Percentiles rank a stretch among this genome's conserved stretches.
phyloP scores from a whole-genome alignment of 768 basidiomycete species.

The Podaxis sp. region DNA sequence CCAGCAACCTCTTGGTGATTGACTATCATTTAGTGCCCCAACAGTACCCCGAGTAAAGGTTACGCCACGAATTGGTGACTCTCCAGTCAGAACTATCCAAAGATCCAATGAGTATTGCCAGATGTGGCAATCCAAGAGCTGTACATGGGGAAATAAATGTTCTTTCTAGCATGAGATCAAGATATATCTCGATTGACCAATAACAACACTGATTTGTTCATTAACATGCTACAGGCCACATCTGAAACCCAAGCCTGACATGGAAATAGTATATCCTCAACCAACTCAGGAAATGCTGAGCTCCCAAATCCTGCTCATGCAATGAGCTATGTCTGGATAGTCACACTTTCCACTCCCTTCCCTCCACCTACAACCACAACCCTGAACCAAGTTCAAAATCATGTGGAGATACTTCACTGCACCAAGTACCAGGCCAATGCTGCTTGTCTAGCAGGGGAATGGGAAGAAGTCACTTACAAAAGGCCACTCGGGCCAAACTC shows the following conservation, averaged over 20 bases:
- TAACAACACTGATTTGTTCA: background rate
- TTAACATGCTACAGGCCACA: background rate
- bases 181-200: background rate
- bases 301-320: background rate
- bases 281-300: background rate
- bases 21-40: background rate
- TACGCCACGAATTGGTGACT: background rate
- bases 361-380: background rate
- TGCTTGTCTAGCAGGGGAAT: background rate
- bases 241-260: background rate
- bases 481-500: too few relatives aligned
- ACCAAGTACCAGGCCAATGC: background rate
- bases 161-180: slow-evolving; percentile 1
- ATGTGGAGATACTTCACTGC: background rate
- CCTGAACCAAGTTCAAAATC: background rate
- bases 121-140: slow-evolving; percentile 1
- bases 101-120: background rate
- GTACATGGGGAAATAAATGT: slow-evolving; percentile 10
- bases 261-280: background rate
- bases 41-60: background rate
- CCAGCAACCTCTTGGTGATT: background rate
- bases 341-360: background rate
- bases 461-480: background rate
- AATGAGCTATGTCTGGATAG: background rate
- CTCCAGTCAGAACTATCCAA: background rate